A percentile compares a stretch with the other conserved stretches of the same genome.
Conservation (phyloP, 2,329 filamentous ascomycete genomes). For the Apiospora pterosperma region DNA sequence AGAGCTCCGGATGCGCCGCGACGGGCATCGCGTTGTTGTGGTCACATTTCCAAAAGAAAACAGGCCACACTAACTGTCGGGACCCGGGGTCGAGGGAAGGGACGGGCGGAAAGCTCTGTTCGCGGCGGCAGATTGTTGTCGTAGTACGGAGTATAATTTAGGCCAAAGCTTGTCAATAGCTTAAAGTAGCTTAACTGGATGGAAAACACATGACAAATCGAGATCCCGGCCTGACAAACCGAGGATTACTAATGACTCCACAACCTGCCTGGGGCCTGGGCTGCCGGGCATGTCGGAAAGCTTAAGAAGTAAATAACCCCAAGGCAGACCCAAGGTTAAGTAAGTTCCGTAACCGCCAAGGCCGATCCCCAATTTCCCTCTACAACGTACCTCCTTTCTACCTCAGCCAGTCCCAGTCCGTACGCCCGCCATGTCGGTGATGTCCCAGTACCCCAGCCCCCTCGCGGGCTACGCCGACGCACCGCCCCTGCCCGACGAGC, state of each 20-base stretch:
- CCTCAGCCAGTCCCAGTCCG: no score
- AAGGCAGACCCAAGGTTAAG: neutral
- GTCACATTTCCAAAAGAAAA: slow-evolving; percentile 17
- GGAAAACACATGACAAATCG: neutral
- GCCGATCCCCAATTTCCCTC: no score
- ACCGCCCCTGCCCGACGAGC: slow-evolving; percentile 55
- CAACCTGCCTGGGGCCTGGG: no score
- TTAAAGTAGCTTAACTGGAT: no score
- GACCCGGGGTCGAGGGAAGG: no score
- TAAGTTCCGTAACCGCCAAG: neutral
- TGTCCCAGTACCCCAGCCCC: slow-evolving; percentile 48
- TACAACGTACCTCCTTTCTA: no score
- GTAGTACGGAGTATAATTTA: neutral
- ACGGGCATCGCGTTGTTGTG: slow-evolving; percentile 13
- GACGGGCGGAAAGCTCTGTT: no score
- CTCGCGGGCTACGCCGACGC: slow-evolving; percentile 55
- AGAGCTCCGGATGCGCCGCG: slow-evolving; percentile 14
- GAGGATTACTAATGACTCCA: no score
- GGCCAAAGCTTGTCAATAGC: neutral
- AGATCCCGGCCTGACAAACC: neutral
- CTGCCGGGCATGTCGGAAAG: no score
- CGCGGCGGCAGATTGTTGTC: neutral
- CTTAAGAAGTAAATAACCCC: no score
- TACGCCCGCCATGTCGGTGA: neutral
- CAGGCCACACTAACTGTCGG: no score